Base-by-base conservation (phyloP, 306 rosid species). In the Coriaria nepalensis region DNA sequence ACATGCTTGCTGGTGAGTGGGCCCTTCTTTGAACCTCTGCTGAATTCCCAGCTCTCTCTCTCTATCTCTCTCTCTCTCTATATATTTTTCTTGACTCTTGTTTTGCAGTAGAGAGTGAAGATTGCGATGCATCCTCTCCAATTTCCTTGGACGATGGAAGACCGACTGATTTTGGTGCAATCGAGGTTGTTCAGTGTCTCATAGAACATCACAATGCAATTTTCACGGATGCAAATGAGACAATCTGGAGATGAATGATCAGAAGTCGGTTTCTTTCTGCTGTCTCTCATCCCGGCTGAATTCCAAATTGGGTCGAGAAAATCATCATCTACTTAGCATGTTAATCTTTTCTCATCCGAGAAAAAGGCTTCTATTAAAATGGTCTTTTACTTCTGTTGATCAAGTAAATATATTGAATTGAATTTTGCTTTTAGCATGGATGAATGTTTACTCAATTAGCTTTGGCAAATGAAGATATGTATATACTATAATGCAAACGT, bases 221-320 rank as follows among this genome's bases (percentile, higher is more conserved):
- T 46, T 92, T 92, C 72, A 92, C 98, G 1, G 93, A 92, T 69
- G 94, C 98, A 39, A 85, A 92, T 38, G 94, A 77, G 77, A 92
- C 98, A 13, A 64, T 82, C 47, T 92, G 98, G 98, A 82, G 83
- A 74, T 92, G 72, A 76, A 35, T 46, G 43, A 14, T 20, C 29
- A 20, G 29, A 9, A 68, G 45, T 45, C 32, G 46, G 7, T 7
- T 37, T 50, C 13, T 8, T 37, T 20, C 8, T 52, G 45, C 49
- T 62, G 37, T 20, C 29, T 20, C 29, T 20, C 2, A 20, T 20
- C 29, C 29, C 29, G 3, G 29, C 62, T 33, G 39, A 34, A 37
- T 60, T 41, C 40, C 62, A 53, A 38, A 52, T 40, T 70, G 37
- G 49, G 62, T 55, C 52, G 10, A 5, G 50, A 59, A 32, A 57